A percentile compares a stretch with the other conserved stretches of the same genome.
phyloP scores from a whole-genome alignment of 2,329 filamentous ascomycete genomes.

The Phyllosticta citribraziliensis region DNA sequence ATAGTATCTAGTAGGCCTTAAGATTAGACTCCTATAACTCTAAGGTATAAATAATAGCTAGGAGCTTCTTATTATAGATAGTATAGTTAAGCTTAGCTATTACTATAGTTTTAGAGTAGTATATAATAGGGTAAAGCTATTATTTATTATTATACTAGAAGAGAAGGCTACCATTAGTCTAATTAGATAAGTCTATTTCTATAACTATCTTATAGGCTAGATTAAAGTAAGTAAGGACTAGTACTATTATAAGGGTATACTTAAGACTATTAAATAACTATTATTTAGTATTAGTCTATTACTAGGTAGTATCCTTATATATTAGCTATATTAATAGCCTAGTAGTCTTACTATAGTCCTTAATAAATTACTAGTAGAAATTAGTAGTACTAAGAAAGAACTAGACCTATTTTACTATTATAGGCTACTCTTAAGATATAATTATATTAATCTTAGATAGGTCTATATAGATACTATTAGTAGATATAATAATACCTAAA shows the following conservation, averaged over 20 bases:
- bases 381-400: slow-evolving; percentile 12
- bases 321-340: background rate
- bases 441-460: slow-evolving; percentile 11
- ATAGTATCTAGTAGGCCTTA: background rate
- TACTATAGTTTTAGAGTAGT: background rate
- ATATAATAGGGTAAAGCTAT: background rate
- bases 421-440: background rate
- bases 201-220: too few species aligned
- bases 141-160: background rate
- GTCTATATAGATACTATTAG: slow-evolving; percentile 4
- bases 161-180: background rate
- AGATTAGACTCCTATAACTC: background rate
- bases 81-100: background rate
- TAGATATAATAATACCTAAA: slow-evolving; percentile 12
- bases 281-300: background rate
- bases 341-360: background rate
- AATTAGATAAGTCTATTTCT: background rate
- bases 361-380: slow-evolving; percentile 5
- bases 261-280: background rate
- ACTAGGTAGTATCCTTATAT: background rate
- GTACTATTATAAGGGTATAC: background rate
- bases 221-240: background rate
- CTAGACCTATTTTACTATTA: slow-evolving; percentile 6
- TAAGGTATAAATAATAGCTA: background rate
- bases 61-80: background rate